Evolutionary conservation across 208 protist species (phyloP).

Genomic region (Tritrichomonas foetus): DNA sequence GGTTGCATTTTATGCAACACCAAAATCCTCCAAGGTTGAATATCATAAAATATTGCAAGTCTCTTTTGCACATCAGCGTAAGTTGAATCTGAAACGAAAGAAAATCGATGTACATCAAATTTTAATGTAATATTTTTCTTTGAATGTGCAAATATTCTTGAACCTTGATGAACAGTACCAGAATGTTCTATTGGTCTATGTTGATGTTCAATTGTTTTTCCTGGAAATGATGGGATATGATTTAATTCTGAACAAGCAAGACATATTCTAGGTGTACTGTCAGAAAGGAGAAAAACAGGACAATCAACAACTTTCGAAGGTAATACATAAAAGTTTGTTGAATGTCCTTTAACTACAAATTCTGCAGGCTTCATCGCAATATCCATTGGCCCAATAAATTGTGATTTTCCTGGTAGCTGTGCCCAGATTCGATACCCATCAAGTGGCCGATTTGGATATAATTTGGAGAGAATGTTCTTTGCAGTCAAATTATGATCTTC

Average conservation of each 20-base stretch:
- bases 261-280: neutral
- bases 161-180: neutral
- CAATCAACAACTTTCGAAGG: neutral
- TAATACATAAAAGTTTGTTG: neutral
- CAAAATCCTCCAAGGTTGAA: neutral
- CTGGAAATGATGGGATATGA: neutral
- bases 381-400: neutral
- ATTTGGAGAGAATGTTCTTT: neutral
- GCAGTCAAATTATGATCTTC: neutral
- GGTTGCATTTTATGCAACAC: neutral
- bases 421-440: neutral
- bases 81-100: neutral
- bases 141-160: neutral
- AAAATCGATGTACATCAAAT: neutral
- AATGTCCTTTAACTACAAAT: neutral
- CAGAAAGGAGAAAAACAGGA: neutral
- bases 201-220: neutral
- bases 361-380: neutral
- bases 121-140: neutral
- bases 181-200: neutral
- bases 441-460: neutral
- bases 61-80: neutral
- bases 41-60: neutral
- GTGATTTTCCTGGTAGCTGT: neutral
- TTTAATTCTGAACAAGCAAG: neutral